Base-by-base conservation (phyloP, 306 rosid genomes). In the Hylodesmum podocarpum region DNA sequence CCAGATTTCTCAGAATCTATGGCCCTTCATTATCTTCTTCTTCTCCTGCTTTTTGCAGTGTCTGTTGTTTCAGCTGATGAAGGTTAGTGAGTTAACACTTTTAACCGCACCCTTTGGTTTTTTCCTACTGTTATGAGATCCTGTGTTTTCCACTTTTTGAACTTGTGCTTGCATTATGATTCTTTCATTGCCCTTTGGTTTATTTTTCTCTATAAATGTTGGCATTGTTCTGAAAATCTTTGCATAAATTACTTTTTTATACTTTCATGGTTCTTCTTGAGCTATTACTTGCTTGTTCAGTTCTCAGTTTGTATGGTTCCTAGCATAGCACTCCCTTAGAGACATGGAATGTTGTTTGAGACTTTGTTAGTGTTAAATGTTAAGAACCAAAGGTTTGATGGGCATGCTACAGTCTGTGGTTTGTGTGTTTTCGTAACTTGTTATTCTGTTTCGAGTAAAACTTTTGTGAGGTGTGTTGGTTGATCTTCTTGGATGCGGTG, bases 31-130 rank as follows among this genome's bases (percentile, higher is more conserved):
- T 68, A 33, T 6, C 85, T 66, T 28, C 73, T 79, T 47, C 85
- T 91, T 76, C 89, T 91, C 43, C 72, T 93, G 36, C 70, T 90
- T 78, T 61, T 87, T 59, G 76, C 84, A 62, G 70, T 84, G 37
- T 84, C 88, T 55, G 54, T 58, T 73, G 87, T 85, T 76, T 14
- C 85, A 8, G 91, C 93, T 82, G 93, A 88, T 71, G 91, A 89
- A 69, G 98, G 98, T 88, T 40, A n/a, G n/a, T 63, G 29, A 80
- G 89, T 75, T 10, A 1, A 47, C 62, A 33, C 6, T 34, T 9
- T 29, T 61, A 31, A 3, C 50, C 1, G 22, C 25, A 13, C 36
- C 25, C 37, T 28, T 54, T 70, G 3, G 24, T 66, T 11, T 6
- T 66, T 11, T 63, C 11, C 37, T 75, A 21, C 12, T 43, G 27